Evolutionary conservation across 495 filamentous ascomycete genomes (phyloP).

Genomic region (Penicillium crystallinum): DNA sequence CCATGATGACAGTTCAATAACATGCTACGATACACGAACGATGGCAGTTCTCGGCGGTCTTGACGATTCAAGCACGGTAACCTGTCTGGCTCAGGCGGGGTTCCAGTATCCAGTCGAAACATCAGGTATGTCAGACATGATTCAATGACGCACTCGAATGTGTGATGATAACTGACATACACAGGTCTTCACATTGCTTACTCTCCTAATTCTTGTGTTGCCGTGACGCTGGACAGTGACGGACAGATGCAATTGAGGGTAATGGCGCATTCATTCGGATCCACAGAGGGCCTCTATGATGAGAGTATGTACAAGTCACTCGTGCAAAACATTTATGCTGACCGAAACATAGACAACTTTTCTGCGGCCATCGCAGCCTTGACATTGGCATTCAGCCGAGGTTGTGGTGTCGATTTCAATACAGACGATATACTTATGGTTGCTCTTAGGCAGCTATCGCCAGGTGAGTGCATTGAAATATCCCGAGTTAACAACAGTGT

Average conservation of each 20-base stretch:
- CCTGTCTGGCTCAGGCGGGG: conserved; percentile 64
- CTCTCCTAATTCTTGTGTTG: conserved; percentile 68
- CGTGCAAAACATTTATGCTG: conserved; percentile 5
- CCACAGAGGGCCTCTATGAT: conserved; percentile 33
- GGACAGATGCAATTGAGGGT: conserved; percentile 57
- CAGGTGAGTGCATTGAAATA: conserved; percentile 35
- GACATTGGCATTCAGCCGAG: conserved; percentile 54
- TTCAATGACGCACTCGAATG: neutral
- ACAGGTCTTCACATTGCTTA: conserved; percentile 62
- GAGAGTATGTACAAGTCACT: conserved; percentile 30
- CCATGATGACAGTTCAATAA: conserved; percentile 70
- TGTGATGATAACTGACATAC: neutral
- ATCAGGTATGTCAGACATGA: conserved; percentile 21
- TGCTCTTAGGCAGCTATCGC: conserved; percentile 45
- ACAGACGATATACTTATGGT: conserved; percentile 74
- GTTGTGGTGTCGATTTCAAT: conserved; percentile 50
- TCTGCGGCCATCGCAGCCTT: conserved; percentile 54
- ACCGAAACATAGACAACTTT: conserved; percentile 36
- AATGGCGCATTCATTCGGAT: conserved; percentile 50
- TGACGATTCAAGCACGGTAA: conserved; percentile 58
- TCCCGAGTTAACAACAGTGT: neutral
- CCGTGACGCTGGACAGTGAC: conserved; percentile 60
- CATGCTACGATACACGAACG: conserved; percentile 68
- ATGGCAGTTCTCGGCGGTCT: conserved; percentile 60
- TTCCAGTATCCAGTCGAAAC: conserved; percentile 53